Evolutionary conservation across 257 asterid species (phyloP).

Genomic region (Penstemon barbatus): DNA sequence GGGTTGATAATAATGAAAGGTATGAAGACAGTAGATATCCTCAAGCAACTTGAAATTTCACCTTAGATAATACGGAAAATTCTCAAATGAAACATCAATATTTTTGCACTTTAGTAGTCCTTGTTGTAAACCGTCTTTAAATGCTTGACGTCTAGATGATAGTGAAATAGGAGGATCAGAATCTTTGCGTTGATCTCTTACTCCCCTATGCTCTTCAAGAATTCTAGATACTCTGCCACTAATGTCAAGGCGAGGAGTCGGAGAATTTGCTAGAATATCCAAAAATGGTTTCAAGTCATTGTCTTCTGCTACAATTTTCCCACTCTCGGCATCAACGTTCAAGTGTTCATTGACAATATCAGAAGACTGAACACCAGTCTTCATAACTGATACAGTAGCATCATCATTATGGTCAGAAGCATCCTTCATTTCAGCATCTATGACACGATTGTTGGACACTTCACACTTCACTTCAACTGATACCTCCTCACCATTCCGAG

Average conservation of each 20-base stretch:
- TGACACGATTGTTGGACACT: conserved; percentile 43
- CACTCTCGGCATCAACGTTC: conserved; percentile 40
- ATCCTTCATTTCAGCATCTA: conserved; percentile 60
- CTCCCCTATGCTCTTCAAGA: conserved; percentile 57
- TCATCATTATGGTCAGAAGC: conserved; percentile 51
- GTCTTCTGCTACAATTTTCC: conserved; percentile 47
- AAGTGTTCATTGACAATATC: conserved; percentile 21
- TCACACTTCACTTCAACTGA: conserved; percentile 28
- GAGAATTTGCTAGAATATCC: conserved; percentile 53
- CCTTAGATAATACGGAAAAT: conserved; percentile 90
- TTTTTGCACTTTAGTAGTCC: conserved; percentile 56
- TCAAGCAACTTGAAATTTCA: conserved; percentile 10
- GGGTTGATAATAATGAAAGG: too few species aligned
- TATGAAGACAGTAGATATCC: too few species aligned
- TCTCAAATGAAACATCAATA: conserved; percentile 72
- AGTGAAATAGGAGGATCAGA: conserved; percentile 53
- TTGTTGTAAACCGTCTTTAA: conserved; percentile 65
- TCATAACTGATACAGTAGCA: conserved; percentile 36
- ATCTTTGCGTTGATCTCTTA: conserved; percentile 50
- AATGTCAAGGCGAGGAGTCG: conserved; percentile 53
- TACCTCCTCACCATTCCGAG: conserved; percentile 50
- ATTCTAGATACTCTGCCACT: conserved; percentile 53
- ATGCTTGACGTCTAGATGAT: conserved; percentile 67
- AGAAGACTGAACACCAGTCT: conserved; percentile 46
- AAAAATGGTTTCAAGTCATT: conserved; percentile 56